Percentiles rank a stretch among this genome's conserved stretches.
These are phyloP conservation scores for Nyssa sinensis DNA, from an alignment of 148 eudicot genomes.

Conservation along the genomic window DNA sequence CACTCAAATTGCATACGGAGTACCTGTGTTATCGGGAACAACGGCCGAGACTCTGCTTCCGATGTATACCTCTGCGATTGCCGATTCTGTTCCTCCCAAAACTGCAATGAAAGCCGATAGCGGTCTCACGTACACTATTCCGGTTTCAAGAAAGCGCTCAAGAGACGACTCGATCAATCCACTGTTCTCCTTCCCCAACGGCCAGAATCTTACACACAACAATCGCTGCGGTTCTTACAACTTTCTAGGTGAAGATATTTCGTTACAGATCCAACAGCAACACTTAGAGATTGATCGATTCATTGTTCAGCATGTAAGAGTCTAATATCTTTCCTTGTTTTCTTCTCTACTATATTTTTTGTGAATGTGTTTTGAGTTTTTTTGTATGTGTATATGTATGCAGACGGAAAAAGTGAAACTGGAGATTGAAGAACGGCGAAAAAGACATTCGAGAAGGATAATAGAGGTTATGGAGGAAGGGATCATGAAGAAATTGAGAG, in stretches of 20 bases:
- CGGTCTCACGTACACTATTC: constrained; percentile 48
- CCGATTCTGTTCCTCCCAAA: constrained; percentile 20
- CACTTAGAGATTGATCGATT: constrained; percentile 63
- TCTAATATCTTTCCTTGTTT: not conserved
- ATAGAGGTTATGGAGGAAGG: constrained; percentile 49
- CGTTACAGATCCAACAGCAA: constrained; percentile 58
- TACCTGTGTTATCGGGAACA: constrained; percentile 32
- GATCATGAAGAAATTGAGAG: constrained; percentile 40
- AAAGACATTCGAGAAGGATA: constrained; percentile 37
- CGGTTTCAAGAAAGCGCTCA: constrained; percentile 47
- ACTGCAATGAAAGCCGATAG: constrained; percentile 51
- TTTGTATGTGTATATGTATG: not conserved
- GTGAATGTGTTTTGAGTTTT: not conserved
- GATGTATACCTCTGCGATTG: constrained; percentile 23
- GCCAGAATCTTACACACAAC: constrained; percentile 1
- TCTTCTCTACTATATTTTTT: not conserved
- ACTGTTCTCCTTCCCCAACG: constrained; percentile 5
- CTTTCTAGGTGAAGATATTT: constrained; percentile 68
- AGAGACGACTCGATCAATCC: constrained; percentile 40
- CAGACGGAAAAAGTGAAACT: constrained; percentile 54
- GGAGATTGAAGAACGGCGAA: constrained; percentile 55
- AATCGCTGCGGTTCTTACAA: constrained; percentile 19
- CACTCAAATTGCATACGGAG: constrained; percentile 20
- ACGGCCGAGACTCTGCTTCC: constrained; percentile 31
- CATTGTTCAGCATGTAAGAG: constrained; percentile 61